Evolutionary conservation across 495 filamentous ascomycete species (phyloP), one percentile per base, ranked within the genome.

Genomic region (Aspergillus hancockii): DNA sequence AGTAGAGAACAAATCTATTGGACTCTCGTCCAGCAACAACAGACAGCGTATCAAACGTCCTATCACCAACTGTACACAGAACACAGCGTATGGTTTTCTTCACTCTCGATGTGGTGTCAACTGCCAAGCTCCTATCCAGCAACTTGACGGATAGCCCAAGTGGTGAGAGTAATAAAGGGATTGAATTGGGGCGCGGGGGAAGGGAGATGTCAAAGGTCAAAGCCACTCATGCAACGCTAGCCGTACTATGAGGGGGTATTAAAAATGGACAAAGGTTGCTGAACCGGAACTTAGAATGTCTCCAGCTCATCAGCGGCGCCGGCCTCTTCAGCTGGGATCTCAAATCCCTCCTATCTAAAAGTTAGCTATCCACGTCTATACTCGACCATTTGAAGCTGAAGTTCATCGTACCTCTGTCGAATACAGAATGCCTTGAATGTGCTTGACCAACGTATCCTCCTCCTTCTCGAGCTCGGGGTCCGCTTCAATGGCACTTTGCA

Each of bases 401-500:
- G 21, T 31, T 28, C 16, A 54, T 69, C 81, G 65, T 71, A 88
- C 87, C 82, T 98, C 94, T 57, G 94, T 98, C 55, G 92, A 96
- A 83, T 98, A 98, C 60, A 98, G 79, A 74, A 97, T 98, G 18
- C 85, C 85, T 79, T 98, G 94, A 73, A 98, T 96, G 72, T 91
- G 87, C 82, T 93, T 95, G 65, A 97, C 85, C 58, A 98, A 78
- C 8, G 91, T 87, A 49, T 93, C 90, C 61, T 96, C 93, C 23
- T 93, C 89, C 83, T 93, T 89, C 79, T 97, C 94, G 51, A 98
- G 75, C 73, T 93, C 87, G 6, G 93, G 92, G 61, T 97, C 87
- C 41, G 86, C 86, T 66, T 98, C 94, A 65, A 96, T 90, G 16
- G 91, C 91, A 61, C 87, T 86, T 79, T 98, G 94, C 54, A 98